These are phyloP conservation scores for Baudoinia panamericana DNA, from an alignment of 495 filamentous ascomycete genomes.

Conservation along the genomic window DNA sequence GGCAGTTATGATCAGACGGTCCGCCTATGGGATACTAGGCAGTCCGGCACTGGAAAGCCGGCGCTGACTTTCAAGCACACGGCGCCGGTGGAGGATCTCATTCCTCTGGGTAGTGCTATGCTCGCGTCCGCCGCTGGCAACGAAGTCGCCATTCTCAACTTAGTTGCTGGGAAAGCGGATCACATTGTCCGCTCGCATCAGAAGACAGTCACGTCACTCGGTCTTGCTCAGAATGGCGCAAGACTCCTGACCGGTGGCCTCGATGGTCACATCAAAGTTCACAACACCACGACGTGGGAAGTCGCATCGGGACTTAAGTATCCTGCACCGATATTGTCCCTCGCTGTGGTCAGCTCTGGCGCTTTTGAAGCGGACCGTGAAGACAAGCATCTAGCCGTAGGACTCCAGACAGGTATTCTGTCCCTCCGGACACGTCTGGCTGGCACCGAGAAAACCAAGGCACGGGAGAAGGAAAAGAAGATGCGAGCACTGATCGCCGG, in stretches of 20 bases:
- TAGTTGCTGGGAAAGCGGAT: constrained; percentile 78
- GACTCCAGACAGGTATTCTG: constrained; percentile 81
- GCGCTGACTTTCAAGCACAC: constrained; percentile 89
- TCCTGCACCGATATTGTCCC: constrained; percentile 71
- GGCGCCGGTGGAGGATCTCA: constrained; percentile 69
- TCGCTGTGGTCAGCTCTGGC: constrained; percentile 58
- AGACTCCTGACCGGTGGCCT: constrained; percentile 75
- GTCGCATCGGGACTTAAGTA: constrained; percentile 88
- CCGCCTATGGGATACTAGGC: constrained; percentile 80
- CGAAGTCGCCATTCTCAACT: constrained; percentile 83
- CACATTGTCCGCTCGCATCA: constrained; percentile 86
- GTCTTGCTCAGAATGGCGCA: constrained; percentile 59
- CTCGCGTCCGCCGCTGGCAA: constrained; percentile 74
- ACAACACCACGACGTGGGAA: constrained; percentile 84
- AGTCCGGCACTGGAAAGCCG: constrained; percentile 39
- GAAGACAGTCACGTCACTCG: constrained; percentile 84
- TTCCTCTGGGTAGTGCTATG: constrained; percentile 78
- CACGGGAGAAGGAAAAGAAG: constrained; percentile 66
- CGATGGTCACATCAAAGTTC: constrained; percentile 94
- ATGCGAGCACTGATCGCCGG: constrained; percentile 76
- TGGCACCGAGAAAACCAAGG: constrained; percentile 65
- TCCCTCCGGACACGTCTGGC: constrained; percentile 77
- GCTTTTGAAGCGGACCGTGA: constrained; percentile 37
- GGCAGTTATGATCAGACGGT: constrained; percentile 93
- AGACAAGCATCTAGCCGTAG: constrained; percentile 82